phyloP scores from a whole-genome alignment of 2,329 filamentous ascomycete species.

The Cercospora janseana region DNA sequence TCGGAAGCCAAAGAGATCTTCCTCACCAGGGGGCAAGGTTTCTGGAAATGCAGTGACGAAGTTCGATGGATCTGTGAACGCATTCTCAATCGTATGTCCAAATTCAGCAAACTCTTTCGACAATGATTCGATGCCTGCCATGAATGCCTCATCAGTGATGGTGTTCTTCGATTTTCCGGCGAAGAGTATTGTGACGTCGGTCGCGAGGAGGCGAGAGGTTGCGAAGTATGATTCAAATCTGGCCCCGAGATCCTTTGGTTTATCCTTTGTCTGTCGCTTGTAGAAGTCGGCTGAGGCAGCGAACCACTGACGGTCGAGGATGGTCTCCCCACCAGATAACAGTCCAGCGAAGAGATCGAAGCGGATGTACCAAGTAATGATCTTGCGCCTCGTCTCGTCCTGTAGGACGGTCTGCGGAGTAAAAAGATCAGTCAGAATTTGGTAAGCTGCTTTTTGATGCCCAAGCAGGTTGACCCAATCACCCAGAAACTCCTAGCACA shows the following conservation, averaged over 20 bases:
- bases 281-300: conserved; percentile 62
- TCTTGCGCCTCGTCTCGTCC: conserved; percentile 67
- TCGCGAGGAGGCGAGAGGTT: conserved; percentile 67
- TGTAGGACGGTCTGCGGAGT: conserved; percentile 72
- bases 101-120: conserved; percentile 51
- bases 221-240: conserved; percentile 63
- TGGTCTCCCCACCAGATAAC: conserved; percentile 73
- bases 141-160: conserved; percentile 65
- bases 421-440: conserved; percentile 75
- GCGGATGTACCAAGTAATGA: conserved; percentile 84
- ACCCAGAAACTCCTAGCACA: conserved; percentile 77
- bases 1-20: conserved; percentile 73
- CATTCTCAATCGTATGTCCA: conserved; percentile 55
- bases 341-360: conserved; percentile 84
- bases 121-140: conserved; percentile 53
- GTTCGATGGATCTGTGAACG: conserved; percentile 60
- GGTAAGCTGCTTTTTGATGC: conserved; percentile 84
- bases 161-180: conserved; percentile 64
- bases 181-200: conserved; percentile 77
- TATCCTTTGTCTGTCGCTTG: conserved; percentile 54
- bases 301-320: conserved; percentile 78
- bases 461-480: conserved; percentile 94
- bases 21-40: conserved; percentile 45
- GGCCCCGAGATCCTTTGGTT: conserved; percentile 63
- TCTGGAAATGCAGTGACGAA: conserved; percentile 64